A percentile compares a stretch with the other conserved stretches of the same genome.
phyloP scores from a whole-genome alignment of 2,329 filamentous ascomycete genomes.

The Leptographium lundbergii region DNA sequence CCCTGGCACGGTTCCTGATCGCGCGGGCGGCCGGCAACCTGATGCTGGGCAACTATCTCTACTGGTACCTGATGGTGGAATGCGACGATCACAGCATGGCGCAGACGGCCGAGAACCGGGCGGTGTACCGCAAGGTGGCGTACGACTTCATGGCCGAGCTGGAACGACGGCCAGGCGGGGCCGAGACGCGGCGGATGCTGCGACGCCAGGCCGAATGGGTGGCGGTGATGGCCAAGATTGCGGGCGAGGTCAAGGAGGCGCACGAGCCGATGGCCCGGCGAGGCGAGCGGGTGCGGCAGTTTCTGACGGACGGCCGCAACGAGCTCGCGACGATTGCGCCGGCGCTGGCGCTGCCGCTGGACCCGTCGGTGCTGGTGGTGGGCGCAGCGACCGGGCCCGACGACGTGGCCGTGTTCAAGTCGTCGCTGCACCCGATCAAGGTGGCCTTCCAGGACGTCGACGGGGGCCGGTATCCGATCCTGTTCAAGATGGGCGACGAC shows the following conservation, averaged over 20 bases:
- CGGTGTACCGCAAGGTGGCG: constrained; percentile 83
- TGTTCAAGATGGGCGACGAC: constrained; percentile 97
- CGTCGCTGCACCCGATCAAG: constrained; percentile 80
- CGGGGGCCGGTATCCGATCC: constrained; percentile 72
- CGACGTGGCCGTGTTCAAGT: constrained; percentile 89
- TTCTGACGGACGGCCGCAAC: constrained; percentile 78
- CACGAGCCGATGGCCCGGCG: constrained; percentile 69
- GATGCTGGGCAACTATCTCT: constrained; percentile 83
- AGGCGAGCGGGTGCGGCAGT: constrained; percentile 71
- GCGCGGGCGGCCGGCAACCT: constrained; percentile 79
- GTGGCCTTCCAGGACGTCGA: constrained; percentile 76
- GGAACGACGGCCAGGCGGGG: constrained; percentile 56
- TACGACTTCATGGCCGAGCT: constrained; percentile 93
- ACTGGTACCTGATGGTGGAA: constrained; percentile 99
- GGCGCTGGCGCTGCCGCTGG: constrained; percentile 75
- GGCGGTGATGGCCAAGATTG: constrained; percentile 74
- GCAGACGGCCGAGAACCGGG: constrained; percentile 58
- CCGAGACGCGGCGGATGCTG: constrained; percentile 62
- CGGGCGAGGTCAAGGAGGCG: constrained; percentile 73
- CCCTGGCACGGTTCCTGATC: constrained; percentile 79
- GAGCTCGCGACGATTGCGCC: constrained; percentile 75
- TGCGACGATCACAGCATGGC: constrained; percentile 74
- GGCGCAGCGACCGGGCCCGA: constrained; percentile 56
- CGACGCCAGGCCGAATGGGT: constrained; percentile 83
- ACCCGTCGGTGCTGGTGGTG: constrained; percentile 67